These are phyloP conservation scores for Rhypophila decipiens DNA, from an alignment of 495 filamentous ascomycete species.

Conservation along the genomic window DNA sequence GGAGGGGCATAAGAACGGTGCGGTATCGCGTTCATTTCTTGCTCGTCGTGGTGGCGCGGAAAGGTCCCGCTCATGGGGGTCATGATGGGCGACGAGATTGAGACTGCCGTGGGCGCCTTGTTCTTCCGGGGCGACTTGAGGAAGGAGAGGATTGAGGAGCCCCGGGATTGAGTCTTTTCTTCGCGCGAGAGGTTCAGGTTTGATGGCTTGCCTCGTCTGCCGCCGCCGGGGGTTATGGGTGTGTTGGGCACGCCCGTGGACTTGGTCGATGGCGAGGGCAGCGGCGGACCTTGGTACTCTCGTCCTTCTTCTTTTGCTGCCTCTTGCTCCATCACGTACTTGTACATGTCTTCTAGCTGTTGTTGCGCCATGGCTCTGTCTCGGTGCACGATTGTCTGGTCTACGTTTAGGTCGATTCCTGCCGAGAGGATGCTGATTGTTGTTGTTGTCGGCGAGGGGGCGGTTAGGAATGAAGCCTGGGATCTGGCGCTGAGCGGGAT, in stretches of 20 bases:
- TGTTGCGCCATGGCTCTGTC: slow-evolving; percentile 67
- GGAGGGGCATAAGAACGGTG: slow-evolving; percentile 42
- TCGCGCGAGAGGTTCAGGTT: slow-evolving; percentile 36
- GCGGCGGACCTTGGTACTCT: slow-evolving; percentile 31
- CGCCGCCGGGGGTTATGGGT: slow-evolving; percentile 12
- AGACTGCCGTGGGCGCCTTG: slow-evolving; percentile 29
- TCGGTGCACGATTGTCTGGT: slow-evolving; percentile 64
- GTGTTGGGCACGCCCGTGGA: slow-evolving; percentile 15
- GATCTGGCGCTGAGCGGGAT: slow-evolving; percentile 39
- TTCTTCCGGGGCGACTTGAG: slow-evolving; percentile 47
- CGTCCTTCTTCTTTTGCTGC: slow-evolving; percentile 49
- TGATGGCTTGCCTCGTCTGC: slow-evolving; percentile 40
- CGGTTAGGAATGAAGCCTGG: slow-evolving; percentile 45
- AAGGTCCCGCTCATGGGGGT: slow-evolving; percentile 49
- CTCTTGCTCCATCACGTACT: slow-evolving; percentile 85
- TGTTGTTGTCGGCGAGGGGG: slow-evolving; percentile 40
- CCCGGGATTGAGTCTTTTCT: slow-evolving; percentile 40
- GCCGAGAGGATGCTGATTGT: slow-evolving; percentile 32
- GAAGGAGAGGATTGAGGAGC: slow-evolving; percentile 46
- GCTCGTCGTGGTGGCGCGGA: slow-evolving; percentile 34
- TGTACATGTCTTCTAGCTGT: slow-evolving; percentile 86
- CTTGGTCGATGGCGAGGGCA: slow-evolving; percentile 26
- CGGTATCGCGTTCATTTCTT: slow-evolving; percentile 47
- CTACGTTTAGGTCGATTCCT: slow-evolving; percentile 48
- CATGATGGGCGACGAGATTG: slow-evolving; percentile 50